phyloP scores from a whole-genome alignment of 495 filamentous ascomycete genomes.

The Pyrenopolyporus hunteri region DNA sequence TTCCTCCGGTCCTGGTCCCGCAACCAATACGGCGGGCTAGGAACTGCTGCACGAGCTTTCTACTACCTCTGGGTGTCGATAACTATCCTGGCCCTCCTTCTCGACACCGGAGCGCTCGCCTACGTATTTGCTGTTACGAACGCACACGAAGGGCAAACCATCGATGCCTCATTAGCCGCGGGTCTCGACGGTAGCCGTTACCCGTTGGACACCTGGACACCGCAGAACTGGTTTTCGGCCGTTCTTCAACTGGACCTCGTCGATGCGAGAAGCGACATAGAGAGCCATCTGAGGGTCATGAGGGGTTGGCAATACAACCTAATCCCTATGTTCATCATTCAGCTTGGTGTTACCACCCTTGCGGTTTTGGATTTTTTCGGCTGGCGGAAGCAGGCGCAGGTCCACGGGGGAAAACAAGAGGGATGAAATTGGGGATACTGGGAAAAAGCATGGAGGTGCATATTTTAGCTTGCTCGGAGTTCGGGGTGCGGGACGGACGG shows the following conservation, averaged over 20 bases:
- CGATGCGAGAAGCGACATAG: conserved; percentile 45
- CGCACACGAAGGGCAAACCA: conserved; percentile 48
- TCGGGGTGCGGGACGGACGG: no score
- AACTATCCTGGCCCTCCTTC: conserved; percentile 51
- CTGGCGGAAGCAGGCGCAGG: conserved; percentile 27
- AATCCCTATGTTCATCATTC: conserved; percentile 57
- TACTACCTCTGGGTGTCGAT: conserved; percentile 51
- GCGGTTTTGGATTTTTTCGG: conserved; percentile 27
- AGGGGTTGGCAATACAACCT: conserved; percentile 62
- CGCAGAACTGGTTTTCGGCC: conserved; percentile 61
- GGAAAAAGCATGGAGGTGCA: neutral
- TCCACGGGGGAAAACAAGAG: conserved; percentile 7
- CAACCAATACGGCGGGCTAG: conserved; percentile 22
- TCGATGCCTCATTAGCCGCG: conserved; percentile 45
- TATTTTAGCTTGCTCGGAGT: no score
- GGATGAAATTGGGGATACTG: neutral
- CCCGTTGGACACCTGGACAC: conserved; percentile 56
- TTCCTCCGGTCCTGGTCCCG: conserved; percentile 42
- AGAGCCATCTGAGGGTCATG: conserved; percentile 51
- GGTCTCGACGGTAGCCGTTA: conserved; percentile 49
- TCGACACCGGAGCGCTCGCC: conserved; percentile 52
- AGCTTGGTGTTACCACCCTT: conserved; percentile 41
- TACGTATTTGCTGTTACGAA: conserved; percentile 56
- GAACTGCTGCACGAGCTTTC: conserved; percentile 21
- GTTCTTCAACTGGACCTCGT: conserved; percentile 55